phyloP scores from a whole-genome alignment of 1,139 yeast genomes.

The Candida neerlandica region DNA sequence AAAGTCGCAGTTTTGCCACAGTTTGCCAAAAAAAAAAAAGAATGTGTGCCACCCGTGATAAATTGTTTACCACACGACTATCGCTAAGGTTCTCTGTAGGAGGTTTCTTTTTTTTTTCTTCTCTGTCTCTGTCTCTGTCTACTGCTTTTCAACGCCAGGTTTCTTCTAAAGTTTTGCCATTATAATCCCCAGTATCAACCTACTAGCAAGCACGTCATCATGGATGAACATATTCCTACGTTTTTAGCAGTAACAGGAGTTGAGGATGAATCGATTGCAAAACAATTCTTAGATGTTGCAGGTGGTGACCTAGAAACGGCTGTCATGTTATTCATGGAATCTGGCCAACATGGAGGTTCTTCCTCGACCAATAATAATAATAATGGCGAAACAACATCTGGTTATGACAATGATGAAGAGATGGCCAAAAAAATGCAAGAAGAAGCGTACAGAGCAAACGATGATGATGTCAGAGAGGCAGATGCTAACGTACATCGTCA shows the following conservation, averaged over 20 bases:
- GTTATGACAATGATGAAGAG: constrained; percentile 51
- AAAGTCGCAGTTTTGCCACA: not conserved
- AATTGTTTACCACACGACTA: not conserved
- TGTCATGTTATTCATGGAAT: constrained; percentile 79
- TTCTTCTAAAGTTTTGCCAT: not conserved
- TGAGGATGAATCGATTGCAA: constrained; percentile 68
- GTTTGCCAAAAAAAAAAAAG: no score
- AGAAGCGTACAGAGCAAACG: constrained; percentile 51
- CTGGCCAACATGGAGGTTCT: constrained; percentile 28
- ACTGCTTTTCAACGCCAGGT: not conserved
- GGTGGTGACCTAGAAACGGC: constrained; percentile 84
- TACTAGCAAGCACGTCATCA: constrained; percentile 1
- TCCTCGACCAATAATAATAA: constrained; percentile 9
- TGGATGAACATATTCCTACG: constrained; percentile 49
- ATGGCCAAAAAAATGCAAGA: constrained; percentile 66
- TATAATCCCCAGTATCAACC: not conserved
- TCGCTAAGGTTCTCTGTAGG: not conserved
- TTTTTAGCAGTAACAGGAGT: constrained; percentile 87
- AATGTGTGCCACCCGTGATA: no score
- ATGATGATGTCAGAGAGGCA: constrained; percentile 53
- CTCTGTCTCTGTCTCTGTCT: not conserved
- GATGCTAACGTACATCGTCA: constrained; percentile 81
- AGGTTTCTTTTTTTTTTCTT: not conserved
- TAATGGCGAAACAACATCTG: not conserved
- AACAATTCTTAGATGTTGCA: constrained; percentile 77